Conservation (phyloP, 345 rosid species). For the Lepidium didymum region DNA sequence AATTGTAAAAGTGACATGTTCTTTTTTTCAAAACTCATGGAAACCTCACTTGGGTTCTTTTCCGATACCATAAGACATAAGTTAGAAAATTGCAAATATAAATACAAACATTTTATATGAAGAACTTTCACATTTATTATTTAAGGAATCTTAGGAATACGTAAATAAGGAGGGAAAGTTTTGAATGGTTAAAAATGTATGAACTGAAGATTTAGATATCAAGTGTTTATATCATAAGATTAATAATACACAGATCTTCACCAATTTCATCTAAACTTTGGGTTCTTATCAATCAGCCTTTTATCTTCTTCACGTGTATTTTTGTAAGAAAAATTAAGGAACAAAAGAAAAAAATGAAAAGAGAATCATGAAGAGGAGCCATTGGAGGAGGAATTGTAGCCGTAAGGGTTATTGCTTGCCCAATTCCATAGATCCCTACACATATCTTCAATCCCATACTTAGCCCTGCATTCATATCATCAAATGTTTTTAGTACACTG, state of each 20-base stretch:
- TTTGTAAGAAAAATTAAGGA: neutral
- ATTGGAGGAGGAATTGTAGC: slow-evolving; percentile 48
- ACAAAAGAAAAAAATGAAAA: neutral
- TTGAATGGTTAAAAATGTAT: neutral
- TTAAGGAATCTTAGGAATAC: neutral
- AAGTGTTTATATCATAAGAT: slow-evolving; percentile 3
- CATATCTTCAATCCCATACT: slow-evolving; percentile 79
- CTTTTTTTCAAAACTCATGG: neutral
- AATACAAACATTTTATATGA: neutral
- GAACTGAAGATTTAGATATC: neutral
- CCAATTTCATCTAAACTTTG: neutral
- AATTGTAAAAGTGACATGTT: neutral
- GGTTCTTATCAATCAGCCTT: neutral
- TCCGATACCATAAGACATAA: neutral
- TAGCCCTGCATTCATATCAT: slow-evolving; percentile 51
- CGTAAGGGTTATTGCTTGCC: slow-evolving; percentile 94
- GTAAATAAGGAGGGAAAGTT: neutral
- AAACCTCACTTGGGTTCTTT: neutral
- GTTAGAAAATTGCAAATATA: slow-evolving; percentile 22
- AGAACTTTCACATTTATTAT: neutral
- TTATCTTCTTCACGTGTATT: neutral
- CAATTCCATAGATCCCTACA: slow-evolving; percentile 94
- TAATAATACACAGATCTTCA: neutral
- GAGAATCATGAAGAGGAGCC: slow-evolving; percentile 13
- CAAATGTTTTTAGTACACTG: neutral